Percentiles rank a stretch among this genome's conserved stretches.
phyloP scores from a whole-genome alignment of 495 filamentous ascomycete species.

The Neurospora sp. region DNA sequence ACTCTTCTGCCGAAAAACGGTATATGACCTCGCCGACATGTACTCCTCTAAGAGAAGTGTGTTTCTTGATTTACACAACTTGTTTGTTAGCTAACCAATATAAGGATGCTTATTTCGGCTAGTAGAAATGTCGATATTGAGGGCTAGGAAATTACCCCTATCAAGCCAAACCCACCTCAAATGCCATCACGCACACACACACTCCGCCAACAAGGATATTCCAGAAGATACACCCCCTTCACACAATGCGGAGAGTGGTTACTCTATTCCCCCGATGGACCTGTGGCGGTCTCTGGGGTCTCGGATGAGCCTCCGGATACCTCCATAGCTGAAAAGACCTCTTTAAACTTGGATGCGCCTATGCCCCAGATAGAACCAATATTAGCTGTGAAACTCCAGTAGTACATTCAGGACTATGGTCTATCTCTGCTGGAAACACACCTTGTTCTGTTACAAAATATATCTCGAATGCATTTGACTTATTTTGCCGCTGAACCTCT shows the following conservation, averaged over 20 bases:
- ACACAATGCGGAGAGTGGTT: not conserved
- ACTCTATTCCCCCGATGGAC: constrained; percentile 1
- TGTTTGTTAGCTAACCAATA: not conserved
- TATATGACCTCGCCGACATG: not conserved
- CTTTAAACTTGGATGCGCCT: constrained; percentile 30
- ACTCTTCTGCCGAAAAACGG: not conserved
- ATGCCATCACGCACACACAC: not conserved
- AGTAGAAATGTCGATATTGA: not conserved
- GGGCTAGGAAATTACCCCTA: not conserved
- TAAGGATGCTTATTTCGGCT: not conserved
- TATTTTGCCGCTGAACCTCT: constrained; percentile 33
- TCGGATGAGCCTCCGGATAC: constrained; percentile 18
- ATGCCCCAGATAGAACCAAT: not conserved
- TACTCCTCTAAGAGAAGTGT: not conserved
- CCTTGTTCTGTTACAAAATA: constrained; percentile 34
- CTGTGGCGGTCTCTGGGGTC: constrained; percentile 8
- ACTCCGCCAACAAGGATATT: not conserved
- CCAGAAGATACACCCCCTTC: not conserved
- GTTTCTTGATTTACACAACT: not conserved
- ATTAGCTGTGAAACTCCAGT: not conserved
- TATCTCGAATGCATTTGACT: constrained; percentile 33
- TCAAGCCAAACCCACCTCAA: not conserved
- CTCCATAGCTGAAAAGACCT: constrained; percentile 23
- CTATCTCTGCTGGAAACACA: not conserved
- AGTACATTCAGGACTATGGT: not conserved